These are phyloP conservation scores for Ilyonectria mors-panacis DNA, from an alignment of 2,329 filamentous ascomycete species.

Conservation along the genomic window DNA sequence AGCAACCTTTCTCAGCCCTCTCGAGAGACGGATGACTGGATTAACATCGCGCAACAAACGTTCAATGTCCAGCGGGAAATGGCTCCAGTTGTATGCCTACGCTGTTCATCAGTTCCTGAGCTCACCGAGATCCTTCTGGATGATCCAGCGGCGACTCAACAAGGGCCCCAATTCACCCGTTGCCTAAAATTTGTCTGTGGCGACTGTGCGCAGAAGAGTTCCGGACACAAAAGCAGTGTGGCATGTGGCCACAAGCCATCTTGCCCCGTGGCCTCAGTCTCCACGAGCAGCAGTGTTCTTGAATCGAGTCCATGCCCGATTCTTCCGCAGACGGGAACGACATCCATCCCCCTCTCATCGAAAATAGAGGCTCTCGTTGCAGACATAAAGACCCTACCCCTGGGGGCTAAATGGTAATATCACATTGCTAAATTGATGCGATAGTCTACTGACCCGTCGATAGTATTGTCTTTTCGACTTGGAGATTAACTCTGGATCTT, in stretches of 20 bases:
- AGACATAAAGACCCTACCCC: conserved; percentile 49
- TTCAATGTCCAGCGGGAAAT: conserved; percentile 55
- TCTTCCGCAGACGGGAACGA: neutral
- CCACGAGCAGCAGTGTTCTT: conserved; percentile 34
- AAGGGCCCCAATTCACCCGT: conserved; percentile 47
- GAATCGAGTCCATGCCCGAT: conserved; percentile 36
- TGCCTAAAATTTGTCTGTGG: conserved; percentile 54
- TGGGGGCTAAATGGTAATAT: conserved; percentile 53
- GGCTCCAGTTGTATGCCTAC: conserved; percentile 43
- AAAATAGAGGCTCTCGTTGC: conserved; percentile 54
- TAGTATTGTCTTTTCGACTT: conserved; percentile 67
- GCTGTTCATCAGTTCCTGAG: conserved; percentile 48
- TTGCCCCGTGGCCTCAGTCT: conserved; percentile 47
- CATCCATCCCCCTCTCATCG: conserved; percentile 39
- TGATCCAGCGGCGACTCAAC: neutral
- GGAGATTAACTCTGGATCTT: conserved; percentile 64
- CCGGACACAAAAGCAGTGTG: fast-evolving
- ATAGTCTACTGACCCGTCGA: neutral
- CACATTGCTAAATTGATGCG: fast-evolving
- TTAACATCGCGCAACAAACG: conserved; percentile 48
- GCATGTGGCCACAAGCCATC: conserved; percentile 46
- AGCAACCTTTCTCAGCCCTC: conserved; percentile 18
- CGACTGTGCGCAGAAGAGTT: conserved; percentile 42
- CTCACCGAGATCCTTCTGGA: conserved; percentile 42
- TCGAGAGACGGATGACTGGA: conserved; percentile 34